Evolutionary conservation across 1,139 yeast genomes (phyloP).

Genomic region (Geotrichum siamense): DNA sequence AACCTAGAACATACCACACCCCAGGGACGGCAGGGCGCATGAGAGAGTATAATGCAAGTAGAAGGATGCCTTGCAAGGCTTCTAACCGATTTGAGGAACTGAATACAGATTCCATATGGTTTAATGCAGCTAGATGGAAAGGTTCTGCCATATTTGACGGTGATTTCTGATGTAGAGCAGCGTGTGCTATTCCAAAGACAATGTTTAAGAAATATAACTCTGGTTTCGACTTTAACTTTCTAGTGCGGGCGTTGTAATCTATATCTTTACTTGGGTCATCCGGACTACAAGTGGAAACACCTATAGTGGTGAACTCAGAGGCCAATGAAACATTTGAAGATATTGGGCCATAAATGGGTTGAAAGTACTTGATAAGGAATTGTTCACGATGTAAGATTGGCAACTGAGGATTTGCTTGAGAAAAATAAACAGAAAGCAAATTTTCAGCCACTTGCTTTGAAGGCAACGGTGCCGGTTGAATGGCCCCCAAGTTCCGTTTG

Average conservation of each 20-base stretch:
- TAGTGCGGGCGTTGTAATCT: constrained; percentile 19
- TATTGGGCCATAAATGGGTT: constrained; percentile 69
- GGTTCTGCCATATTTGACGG: constrained; percentile 63
- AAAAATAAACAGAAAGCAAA: constrained; percentile 60
- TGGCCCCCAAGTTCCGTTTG: constrained; percentile 16
- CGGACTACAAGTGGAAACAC: constrained; percentile 25
- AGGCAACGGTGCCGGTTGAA: constrained; percentile 53
- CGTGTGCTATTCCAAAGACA: constrained; percentile 73
- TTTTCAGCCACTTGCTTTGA: constrained; percentile 63
- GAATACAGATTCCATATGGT: constrained; percentile 53
- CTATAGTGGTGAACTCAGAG: constrained; percentile 50
- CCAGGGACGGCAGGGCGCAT: constrained; percentile 58
- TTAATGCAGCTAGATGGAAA: constrained; percentile 63
- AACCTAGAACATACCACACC: constrained; percentile 86
- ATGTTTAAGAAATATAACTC: constrained; percentile 58
- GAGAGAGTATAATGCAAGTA: constrained; percentile 60
- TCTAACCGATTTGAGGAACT: constrained; percentile 56
- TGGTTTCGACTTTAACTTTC: constrained; percentile 18
- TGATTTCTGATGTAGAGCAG: constrained; percentile 64
- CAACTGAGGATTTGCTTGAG: constrained; percentile 72
- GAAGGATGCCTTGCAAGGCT: constrained; percentile 61
- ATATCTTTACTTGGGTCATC: constrained; percentile 19
- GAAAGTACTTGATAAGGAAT: constrained; percentile 57
- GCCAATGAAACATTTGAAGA: constrained; percentile 53
- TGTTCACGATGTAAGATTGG: constrained; percentile 79